Evolutionary conservation across 2,329 filamentous ascomycete genomes (phyloP), one percentile per base, ranked within the genome.

Genomic region (Nemania sp.): DNA sequence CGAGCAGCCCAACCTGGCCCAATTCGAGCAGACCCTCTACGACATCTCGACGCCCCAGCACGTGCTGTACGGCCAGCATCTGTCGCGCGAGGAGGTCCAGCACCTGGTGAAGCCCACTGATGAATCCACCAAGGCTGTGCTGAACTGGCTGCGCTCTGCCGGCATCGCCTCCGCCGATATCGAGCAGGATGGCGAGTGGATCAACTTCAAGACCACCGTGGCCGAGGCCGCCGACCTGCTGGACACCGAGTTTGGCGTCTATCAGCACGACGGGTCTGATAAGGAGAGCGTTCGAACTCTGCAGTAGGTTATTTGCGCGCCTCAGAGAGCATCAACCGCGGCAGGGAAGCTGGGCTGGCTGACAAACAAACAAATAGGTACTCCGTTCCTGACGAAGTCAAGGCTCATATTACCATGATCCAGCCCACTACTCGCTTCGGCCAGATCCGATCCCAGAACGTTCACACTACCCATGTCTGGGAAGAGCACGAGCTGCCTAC

Each of bases 391-490:
- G 73, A 73, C 45, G 68, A 76, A 0, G 68, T 89, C 6, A 75
- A 77, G 47, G 63, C 73, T 37, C 75, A 83, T 61, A 76, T 89
- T 52, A 80, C 82, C 53, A 76, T 86, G 64, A 81, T 88, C 43
- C 82, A 87, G 67, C 85, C 85, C 1, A 88, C 84, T 0, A 88
- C 82, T 3, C 76, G 80, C 33, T 88, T 88, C 54, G 80, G 80
- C 15, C 72, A 77, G 50, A 73, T 80, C 19, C 68, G 66, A 24
- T 61, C 77, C 2, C 75, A 80, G 52, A 65, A 61, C 39, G 73
- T 67, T 22, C 68, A 68, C 5, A 67, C 79, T 49, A 79, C 68
- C 51, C 66, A 73, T 11, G 60, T 70, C 44, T 61, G 69, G 41
- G 62, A 65, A 28, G 44, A 72, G 11, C 61, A 62, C 6, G 50